Evolutionary conservation across 495 filamentous ascomycete species (phyloP), one percentile per base, ranked within the genome.

Genomic region (Friedmanniomyces simplex): DNA sequence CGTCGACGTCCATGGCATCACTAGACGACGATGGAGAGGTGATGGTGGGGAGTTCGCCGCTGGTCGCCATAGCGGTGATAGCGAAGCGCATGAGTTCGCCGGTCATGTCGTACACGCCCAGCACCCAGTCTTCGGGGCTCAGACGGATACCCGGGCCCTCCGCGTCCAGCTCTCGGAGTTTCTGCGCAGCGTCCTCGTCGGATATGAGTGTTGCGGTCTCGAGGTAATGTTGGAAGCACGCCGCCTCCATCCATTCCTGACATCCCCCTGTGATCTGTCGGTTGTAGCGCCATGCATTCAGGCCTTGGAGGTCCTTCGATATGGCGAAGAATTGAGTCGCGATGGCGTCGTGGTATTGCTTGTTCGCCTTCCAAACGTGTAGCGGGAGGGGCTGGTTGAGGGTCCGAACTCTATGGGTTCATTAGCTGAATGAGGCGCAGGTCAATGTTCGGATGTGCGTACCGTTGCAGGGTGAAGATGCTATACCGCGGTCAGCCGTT

Each of bases 11-110:
- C 37, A 57, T 45, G n/a, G 16, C 51, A 1, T 54, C 51, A 14
- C 30, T 37, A 48, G 58, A 30, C 0, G 25, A 16, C 7, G n/a
- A n/a, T n/a, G 30, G 3, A 21, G 55, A 1, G 1, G 1, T 8
- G 43, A 53, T 21, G 30, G 32, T 26, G 16, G 48, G 46, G 50
- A 84, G 64, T 24, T 69, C 63, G 18, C 83, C 83, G 48, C 66
- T 76, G 18, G 84, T 81, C 0, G 86, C 86, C 64, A 88, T 85
- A 20, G 80, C 78, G 16, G 87, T 88, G 32, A 96, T 91, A 0
- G 88, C 89, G 70, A 95, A 96, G 28, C 89, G 78, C 93, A 98
- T 98, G 73, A 97, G 77, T 71, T 98, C 93, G 11, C 93, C 93
- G 0, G 86, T 85, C 49, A 96, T 76, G 69, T 98, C 93, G 63